Conservation (phyloP, 2,329 filamentous ascomycete species). For the Albifimbria verrucaria region DNA sequence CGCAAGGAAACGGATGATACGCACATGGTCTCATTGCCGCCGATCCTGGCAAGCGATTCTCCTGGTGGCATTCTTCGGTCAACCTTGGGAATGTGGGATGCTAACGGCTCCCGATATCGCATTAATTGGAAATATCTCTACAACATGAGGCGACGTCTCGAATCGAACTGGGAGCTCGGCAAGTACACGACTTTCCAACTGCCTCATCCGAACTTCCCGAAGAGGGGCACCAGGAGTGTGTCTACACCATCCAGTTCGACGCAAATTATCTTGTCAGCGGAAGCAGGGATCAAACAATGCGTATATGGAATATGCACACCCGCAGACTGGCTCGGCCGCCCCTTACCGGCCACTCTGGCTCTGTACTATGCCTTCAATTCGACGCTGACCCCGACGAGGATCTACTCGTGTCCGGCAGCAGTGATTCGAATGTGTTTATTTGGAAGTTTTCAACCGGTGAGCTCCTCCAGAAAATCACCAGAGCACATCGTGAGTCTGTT, state of each 20-base stretch:
- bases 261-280: slow-evolving; percentile 87
- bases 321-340: slow-evolving; percentile 73
- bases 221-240: slow-evolving; percentile 87
- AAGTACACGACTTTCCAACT: slow-evolving; percentile 84
- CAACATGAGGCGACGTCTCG: slow-evolving; percentile 77
- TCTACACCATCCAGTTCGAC: slow-evolving; percentile 91
- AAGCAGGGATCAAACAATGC: slow-evolving; percentile 81
- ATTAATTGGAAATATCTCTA: slow-evolving; percentile 95
- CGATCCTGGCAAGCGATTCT: slow-evolving; percentile 23
- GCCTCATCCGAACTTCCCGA: slow-evolving; percentile 73
- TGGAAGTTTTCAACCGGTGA: slow-evolving; percentile 93
- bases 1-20: slow-evolving; percentile 33
- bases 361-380: slow-evolving; percentile 92
- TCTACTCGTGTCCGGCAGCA: slow-evolving; percentile 91
- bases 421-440: slow-evolving; percentile 84
- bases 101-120: slow-evolving; percentile 48
- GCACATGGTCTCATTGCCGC: slow-evolving; percentile 26
- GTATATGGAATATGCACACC: slow-evolving; percentile 86
- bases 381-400: slow-evolving; percentile 85
- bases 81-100: slow-evolving; percentile 50
- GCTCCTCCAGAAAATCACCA: slow-evolving; percentile 69
- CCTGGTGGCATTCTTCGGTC: slow-evolving; percentile 36
- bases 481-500: slow-evolving; percentile 85
- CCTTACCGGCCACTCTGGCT: slow-evolving; percentile 73
- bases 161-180: slow-evolving; percentile 87